Evolutionary conservation across 805 yeast species (phyloP).

Genomic region (Pachysolen tannophilus): DNA sequence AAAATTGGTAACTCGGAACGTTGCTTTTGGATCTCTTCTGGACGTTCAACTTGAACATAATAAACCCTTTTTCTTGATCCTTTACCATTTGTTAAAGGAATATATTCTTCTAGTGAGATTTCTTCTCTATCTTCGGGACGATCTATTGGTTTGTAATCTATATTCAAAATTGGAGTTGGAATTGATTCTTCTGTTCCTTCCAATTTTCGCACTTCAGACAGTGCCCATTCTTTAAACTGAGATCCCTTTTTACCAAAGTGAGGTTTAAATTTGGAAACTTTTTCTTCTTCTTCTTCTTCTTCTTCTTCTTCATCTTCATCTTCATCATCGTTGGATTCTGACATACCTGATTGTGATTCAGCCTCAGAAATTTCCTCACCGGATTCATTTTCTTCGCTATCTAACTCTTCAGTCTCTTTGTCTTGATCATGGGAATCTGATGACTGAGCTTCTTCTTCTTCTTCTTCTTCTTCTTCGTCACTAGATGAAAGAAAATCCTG

Average conservation of each 20-base stretch:
- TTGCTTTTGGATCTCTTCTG: conserved; percentile 54
- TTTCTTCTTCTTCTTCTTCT: conserved; percentile 23
- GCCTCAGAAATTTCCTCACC: conserved; percentile 20
- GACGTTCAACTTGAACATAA: conserved; percentile 60
- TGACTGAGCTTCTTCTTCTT: conserved; percentile 12
- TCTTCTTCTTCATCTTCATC: conserved; percentile 26
- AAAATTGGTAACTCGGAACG: conserved; percentile 80
- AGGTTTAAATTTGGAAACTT: conserved; percentile 25
- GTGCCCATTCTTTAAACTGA: conserved; percentile 87
- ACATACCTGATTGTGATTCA: conserved; percentile 24
- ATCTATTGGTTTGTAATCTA: conserved; percentile 45
- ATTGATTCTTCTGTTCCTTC: conserved; percentile 49
- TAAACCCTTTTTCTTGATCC: conserved; percentile 48
- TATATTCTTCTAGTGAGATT: conserved; percentile 54
- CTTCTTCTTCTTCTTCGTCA: conserved; percentile 17
- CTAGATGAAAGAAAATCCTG: conserved; percentile 42
- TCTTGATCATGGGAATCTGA: conserved; percentile 19
- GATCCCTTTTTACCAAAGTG: conserved; percentile 43
- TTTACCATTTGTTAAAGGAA: conserved; percentile 56
- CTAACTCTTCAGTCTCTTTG: conserved; percentile 18
- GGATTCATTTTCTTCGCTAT: conserved; percentile 17
- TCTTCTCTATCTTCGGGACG: conserved; percentile 69
- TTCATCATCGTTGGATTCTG: conserved; percentile 21
- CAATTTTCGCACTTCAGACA: conserved; percentile 52
- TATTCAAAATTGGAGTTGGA: conserved; percentile 43